Evolutionary conservation across 148 eudicot genomes (phyloP).

Genomic region (Heliosperma pusillum): DNA sequence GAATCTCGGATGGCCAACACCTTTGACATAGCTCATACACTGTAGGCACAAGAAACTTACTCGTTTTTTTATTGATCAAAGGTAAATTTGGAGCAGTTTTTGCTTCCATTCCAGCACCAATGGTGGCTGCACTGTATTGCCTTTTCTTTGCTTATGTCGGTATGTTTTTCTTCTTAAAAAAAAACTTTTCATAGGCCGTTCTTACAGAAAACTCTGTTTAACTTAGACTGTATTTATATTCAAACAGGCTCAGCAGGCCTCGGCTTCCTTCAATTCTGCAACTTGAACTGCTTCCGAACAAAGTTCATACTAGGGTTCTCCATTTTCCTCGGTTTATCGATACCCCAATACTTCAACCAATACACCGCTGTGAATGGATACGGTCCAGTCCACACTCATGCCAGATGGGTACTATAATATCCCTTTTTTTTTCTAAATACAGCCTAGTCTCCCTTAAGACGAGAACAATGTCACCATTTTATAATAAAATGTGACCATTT

Average conservation of each 20-base stretch:
- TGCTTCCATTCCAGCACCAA: conserved; percentile 88
- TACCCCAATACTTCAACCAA: conserved; percentile 90
- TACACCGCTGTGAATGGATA: conserved; percentile 45
- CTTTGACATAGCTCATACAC: not conserved
- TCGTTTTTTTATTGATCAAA: conserved; percentile 11
- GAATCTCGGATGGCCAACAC: not conserved
- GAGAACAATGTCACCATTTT: too few species aligned
- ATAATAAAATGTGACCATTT: too few species aligned
- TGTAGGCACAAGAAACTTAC: not conserved
- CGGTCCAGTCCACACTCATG: conserved; percentile 76
- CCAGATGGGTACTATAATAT: conserved; percentile 84
- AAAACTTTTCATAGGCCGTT: not conserved
- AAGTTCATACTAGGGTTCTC: conserved; percentile 82
- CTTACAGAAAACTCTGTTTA: not conserved
- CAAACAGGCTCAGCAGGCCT: conserved; percentile 79
- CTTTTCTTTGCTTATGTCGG: conserved; percentile 93
- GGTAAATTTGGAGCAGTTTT: conserved; percentile 95
- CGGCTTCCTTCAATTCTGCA: conserved; percentile 82
- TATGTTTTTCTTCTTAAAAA: conserved; percentile 26
- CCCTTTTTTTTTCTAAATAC: too few species aligned
- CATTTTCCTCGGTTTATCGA: conserved; percentile 73
- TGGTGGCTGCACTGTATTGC: conserved; percentile 83
- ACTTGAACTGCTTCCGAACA: conserved; percentile 78
- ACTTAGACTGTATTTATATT: not conserved
- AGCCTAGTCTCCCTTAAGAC: too few species aligned